Evolutionary conservation across 495 filamentous ascomycete species (phyloP), one percentile per base, ranked within the genome.

Genomic region (Hypomontagnella submonticulosa): DNA sequence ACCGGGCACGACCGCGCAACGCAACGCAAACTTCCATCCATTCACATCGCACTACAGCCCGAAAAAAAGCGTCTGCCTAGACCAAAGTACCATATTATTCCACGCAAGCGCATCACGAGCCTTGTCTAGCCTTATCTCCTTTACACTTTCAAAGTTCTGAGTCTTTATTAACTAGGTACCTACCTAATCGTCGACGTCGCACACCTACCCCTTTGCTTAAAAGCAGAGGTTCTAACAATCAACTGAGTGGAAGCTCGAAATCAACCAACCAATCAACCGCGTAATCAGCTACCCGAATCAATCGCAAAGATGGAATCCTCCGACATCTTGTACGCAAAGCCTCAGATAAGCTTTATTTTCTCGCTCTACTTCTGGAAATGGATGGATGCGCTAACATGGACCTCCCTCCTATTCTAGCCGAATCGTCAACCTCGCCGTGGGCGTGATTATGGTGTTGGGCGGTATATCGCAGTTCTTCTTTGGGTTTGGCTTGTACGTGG

Each of bases 401-500:
- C 61, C 11, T 42, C 13, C 10, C 43, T 37, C 60, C 62, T 60
- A 19, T 48, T 53, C 0, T 69, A 97, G 93, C 80, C 96, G 95
- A 63, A 86, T 98, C 67, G 92, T 96, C 70, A 99, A 99, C 84
- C 83, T 98, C 65, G 91, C 80, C 61, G 89, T 96, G 58, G 95
- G 88, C 61, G 89, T 88, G 61, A 79, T 97, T 57, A 96, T 98
- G 92, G 80, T 96, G 19, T 79, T 96, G 12, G 94, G 94, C 50
- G 95, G 93, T 55, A 89, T 98, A 72, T 85, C 85, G 66, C 92
- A 97, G 77, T 96, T 97, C 84, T 93, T 91, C 69, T 78, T 81
- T 13, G 23, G 23, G 23, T 69, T 84, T 33, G 49, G 57, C 23
- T 79, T 88, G 84, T 89, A 80, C 76, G 85, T 77, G 37, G 2